A percentile compares a stretch with the other conserved stretches of the same genome.
phyloP scores from a whole-genome alignment of 2,329 filamentous ascomycete species.

The Fusarium longipes region DNA sequence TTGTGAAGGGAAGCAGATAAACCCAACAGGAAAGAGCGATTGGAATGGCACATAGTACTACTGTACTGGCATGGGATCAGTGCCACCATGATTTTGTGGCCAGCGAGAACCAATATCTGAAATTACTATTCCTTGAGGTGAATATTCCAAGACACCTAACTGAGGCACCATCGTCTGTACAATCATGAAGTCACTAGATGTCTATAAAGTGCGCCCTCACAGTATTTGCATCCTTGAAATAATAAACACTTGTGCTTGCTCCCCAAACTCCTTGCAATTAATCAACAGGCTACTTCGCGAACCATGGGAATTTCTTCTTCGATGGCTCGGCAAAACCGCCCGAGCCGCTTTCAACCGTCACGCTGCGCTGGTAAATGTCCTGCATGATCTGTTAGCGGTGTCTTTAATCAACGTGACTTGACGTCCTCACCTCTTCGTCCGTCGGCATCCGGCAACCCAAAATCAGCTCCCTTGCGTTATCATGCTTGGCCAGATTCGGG shows the following conservation, averaged over 20 bases:
- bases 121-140: conserved; percentile 13
- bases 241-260: conserved; percentile 26
- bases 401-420: background rate
- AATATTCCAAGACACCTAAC: conserved; percentile 30
- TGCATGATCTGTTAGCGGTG: conserved; percentile 50
- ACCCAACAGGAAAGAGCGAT: background rate
- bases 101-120: background rate
- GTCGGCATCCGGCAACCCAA: conserved; percentile 83
- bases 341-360: conserved; percentile 66
- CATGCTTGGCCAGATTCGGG: conserved; percentile 74
- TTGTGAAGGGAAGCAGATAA: background rate
- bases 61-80: background rate
- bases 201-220: conserved; percentile 41
- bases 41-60: background rate
- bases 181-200: conserved; percentile 22
- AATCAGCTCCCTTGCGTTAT: conserved; percentile 78
- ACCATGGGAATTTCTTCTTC: conserved; percentile 76
- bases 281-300: conserved; percentile 59
- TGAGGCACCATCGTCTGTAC: conserved; percentile 20
- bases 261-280: conserved; percentile 45
- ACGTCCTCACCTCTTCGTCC: conserved; percentile 85
- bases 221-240: conserved; percentile 21
- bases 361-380: conserved; percentile 73
- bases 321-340: conserved; percentile 59
- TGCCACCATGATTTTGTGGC: background rate